Conservation (phyloP, 2,329 filamentous ascomycete species). For the Alternaria brassicicola region DNA sequence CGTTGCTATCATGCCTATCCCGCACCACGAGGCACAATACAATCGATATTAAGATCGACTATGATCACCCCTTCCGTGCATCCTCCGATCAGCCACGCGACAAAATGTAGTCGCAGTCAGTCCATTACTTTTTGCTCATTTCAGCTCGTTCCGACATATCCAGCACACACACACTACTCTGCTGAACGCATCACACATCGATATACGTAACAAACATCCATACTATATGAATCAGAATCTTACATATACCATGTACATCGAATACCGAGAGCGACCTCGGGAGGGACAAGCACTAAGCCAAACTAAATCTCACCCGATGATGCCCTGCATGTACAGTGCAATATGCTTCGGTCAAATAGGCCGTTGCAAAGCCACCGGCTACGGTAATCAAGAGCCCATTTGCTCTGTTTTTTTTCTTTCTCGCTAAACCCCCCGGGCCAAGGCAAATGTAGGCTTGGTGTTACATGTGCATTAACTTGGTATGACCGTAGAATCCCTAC, state of each 20-base stretch:
- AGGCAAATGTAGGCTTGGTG: not conserved
- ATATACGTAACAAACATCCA: not conserved
- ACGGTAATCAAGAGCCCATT: not conserved
- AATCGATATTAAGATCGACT: not conserved
- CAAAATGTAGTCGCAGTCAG: not conserved
- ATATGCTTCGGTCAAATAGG: not conserved
- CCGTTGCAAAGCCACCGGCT: not conserved
- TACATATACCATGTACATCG: not conserved
- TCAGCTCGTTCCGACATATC: not conserved
- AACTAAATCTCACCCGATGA: not conserved
- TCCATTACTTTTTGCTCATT: not conserved
- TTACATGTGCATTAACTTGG: not conserved
- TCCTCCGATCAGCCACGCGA: not conserved
- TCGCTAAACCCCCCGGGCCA: not conserved
- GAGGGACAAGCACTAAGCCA: not conserved
- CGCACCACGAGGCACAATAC: not conserved
- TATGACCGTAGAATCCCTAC: not conserved
- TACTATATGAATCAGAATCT: not conserved
- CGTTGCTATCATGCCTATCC: not conserved
- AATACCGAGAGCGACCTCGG: not conserved
- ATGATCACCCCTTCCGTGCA: not conserved
- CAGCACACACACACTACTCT: not conserved
- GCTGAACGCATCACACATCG: not conserved
- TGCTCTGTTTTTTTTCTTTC: not conserved
- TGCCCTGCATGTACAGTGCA: not conserved